Conservation (phyloP, 306 rosid species). For the Parietaria judaica region DNA sequence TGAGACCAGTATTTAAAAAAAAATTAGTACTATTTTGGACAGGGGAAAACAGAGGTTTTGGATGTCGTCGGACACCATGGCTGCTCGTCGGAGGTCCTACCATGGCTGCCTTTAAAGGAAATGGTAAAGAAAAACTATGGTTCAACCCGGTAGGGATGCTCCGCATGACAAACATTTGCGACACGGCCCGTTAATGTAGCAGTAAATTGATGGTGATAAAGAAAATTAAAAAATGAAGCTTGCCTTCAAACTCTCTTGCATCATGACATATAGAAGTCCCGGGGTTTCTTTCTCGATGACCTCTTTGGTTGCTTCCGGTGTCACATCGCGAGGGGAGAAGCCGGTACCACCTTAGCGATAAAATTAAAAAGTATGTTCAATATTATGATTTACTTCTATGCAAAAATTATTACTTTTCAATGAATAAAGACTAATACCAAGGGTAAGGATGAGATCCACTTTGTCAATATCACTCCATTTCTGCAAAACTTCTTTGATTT, state of each 20-base stretch:
- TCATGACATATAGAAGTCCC: slow-evolving; percentile 79
- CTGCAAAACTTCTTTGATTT: slow-evolving; percentile 57
- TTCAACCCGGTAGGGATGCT: not conserved
- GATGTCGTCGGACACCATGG: too few relatives aligned
- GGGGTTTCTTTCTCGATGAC: slow-evolving; percentile 88
- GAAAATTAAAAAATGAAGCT: not conserved
- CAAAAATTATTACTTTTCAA: not conserved
- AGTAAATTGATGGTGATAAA: not conserved
- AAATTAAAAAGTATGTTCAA: not conserved
- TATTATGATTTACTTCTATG: not conserved
- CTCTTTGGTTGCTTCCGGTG: slow-evolving; percentile 93
- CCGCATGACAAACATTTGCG: too few relatives aligned
- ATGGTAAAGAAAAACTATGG: not conserved
- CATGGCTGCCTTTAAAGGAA: not conserved
- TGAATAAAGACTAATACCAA: slow-evolving; percentile 39
- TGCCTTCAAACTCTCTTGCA: slow-evolving; percentile 91
- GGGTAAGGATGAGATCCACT: slow-evolving; percentile 84
- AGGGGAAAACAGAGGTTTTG: too few relatives aligned
- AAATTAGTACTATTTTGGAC: too few relatives aligned
- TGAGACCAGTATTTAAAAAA: too few relatives aligned
- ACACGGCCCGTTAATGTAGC: too few relatives aligned
- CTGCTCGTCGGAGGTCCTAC: not conserved
- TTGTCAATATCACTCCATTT: slow-evolving; percentile 72
- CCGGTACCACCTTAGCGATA: slow-evolving; percentile 79
- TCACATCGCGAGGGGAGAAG: slow-evolving; percentile 63